phyloP scores from a whole-genome alignment of 495 filamentous ascomycete species.

The Penicillium flavigenum region DNA sequence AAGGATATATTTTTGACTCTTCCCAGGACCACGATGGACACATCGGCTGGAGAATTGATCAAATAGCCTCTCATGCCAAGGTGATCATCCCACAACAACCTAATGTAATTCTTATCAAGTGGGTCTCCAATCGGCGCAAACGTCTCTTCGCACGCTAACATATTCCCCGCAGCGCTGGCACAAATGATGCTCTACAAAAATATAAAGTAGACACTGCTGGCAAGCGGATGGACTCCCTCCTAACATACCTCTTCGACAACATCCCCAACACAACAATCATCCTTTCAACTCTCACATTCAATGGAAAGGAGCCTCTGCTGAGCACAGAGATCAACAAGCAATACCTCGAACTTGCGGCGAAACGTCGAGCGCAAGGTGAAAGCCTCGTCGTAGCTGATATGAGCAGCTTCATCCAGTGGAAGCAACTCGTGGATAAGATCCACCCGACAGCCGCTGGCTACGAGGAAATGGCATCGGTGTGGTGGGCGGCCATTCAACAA shows the following conservation, averaged over 20 bases:
- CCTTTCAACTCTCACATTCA: conserved; percentile 49
- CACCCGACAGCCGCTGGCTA: conserved; percentile 55
- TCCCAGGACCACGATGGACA: conserved; percentile 49
- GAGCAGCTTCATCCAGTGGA: conserved; percentile 31
- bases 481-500: conserved; percentile 42
- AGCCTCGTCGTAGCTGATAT: conserved; percentile 52
- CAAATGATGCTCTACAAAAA: conserved; percentile 48
- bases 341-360: conserved; percentile 31
- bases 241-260: conserved; percentile 37
- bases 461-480: conserved; percentile 53
- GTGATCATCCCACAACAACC: conserved; percentile 37
- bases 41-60: conserved; percentile 46
- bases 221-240: conserved; percentile 31
- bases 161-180: conserved; percentile 35
- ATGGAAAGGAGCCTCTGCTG: conserved; percentile 16
- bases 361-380: conserved; percentile 28
- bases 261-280: conserved; percentile 47
- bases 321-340: conserved; percentile 42
- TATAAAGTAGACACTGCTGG: conserved; percentile 30
- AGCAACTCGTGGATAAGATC: conserved; percentile 46
- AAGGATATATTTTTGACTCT: conserved; percentile 4
- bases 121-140: background rate
- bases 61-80: conserved; percentile 39
- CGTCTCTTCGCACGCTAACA: background rate
- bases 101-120: conserved; percentile 51